Base-by-base conservation (phyloP, 192 early-diverging fungal genomes). In the Backusella macrospora region DNA sequence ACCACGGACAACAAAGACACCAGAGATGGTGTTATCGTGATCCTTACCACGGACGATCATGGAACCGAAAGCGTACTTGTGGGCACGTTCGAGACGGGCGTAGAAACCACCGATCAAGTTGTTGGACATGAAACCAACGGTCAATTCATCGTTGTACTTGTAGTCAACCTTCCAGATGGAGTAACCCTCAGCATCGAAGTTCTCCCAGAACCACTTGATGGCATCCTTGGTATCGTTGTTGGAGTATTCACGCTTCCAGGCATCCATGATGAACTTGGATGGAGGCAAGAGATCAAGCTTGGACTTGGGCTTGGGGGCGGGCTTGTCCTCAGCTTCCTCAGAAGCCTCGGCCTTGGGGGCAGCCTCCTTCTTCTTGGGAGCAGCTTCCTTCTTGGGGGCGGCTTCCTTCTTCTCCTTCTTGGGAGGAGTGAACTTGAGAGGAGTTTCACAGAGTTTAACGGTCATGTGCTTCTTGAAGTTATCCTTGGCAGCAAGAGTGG, bases 161-260 rank as follows among this genome's bases (percentile, higher is more conserved):
- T 97, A 98, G 76, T 93, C 89, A 64, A 93, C 92, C 82, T 91
- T 90, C 90, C 90, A 98, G 87, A 98, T 85, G 48, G 95, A 94
- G 92, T 88, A 98, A 77, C 95, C 95, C 52, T 91, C 81, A 46
- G 92, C 77, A 81, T 98, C 95, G 76, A 80, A 92, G 84, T 97
- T 83, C 86, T 94, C 83, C 96, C 96, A 98, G 84, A 98, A 94
- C 93, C 93, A 98, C 82, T 96, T 85, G 80, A 92, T 85, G 74
- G 96, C 96, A 52, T 84, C 87, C 64, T 92, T 91, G 78, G 95
- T 95, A 65, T 96, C 90, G 86, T 96, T 95, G 92, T 98, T 98
- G 67, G 95, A 97, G 90, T 98, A 98, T 84, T 94, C 90, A 71
- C 95, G 92, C 89, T 98, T 98, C 96, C 96, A 98, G 74, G 92